A percentile compares a stretch with the other conserved stretches of the same genome.
Evolutionary conservation across 306 rosid species (phyloP).

Genomic region (Purshia tridentata): DNA sequence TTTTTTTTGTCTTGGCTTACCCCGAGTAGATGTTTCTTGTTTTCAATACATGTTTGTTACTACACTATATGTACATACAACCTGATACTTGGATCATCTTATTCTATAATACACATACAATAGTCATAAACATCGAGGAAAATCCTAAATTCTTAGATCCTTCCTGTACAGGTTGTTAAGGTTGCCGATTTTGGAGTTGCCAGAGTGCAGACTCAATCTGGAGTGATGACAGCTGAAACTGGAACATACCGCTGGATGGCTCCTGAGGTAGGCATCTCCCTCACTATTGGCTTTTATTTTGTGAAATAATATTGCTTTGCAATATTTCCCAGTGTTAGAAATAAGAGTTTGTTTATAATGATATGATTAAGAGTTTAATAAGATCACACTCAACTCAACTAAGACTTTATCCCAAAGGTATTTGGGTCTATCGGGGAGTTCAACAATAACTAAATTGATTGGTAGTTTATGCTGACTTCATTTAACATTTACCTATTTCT

Average conservation of each 20-base stretch:
- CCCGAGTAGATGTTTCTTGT: too few relatives aligned
- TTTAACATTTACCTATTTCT: constrained; percentile 5
- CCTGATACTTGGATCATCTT: too few relatives aligned
- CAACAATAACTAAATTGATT: not conserved
- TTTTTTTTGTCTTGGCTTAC: too few relatives aligned
- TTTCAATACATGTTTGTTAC: too few relatives aligned
- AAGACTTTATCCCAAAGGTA: not conserved
- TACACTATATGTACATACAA: too few relatives aligned
- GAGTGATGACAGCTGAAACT: constrained; percentile 99
- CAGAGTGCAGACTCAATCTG: constrained; percentile 91
- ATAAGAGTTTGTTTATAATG: not conserved
- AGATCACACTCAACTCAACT: not conserved
- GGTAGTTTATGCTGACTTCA: constrained; percentile 1
- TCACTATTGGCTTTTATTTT: constrained; percentile 4
- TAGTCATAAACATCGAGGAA: too few relatives aligned
- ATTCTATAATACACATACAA: too few relatives aligned
- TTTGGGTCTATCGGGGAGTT: not conserved
- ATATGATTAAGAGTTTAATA: not conserved
- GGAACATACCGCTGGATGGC: constrained; percentile 99
- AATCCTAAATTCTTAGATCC: not conserved
- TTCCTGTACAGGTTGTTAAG: constrained; percentile 74
- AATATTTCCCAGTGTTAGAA: not conserved
- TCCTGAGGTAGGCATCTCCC: constrained; percentile 73
- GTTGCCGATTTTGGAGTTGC: constrained; percentile 99
- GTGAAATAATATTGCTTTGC: not conserved